These are phyloP conservation scores for Trichoderma citrinoviride DNA, from an alignment of 2,329 filamentous ascomycete species.

Conservation along the genomic window DNA sequence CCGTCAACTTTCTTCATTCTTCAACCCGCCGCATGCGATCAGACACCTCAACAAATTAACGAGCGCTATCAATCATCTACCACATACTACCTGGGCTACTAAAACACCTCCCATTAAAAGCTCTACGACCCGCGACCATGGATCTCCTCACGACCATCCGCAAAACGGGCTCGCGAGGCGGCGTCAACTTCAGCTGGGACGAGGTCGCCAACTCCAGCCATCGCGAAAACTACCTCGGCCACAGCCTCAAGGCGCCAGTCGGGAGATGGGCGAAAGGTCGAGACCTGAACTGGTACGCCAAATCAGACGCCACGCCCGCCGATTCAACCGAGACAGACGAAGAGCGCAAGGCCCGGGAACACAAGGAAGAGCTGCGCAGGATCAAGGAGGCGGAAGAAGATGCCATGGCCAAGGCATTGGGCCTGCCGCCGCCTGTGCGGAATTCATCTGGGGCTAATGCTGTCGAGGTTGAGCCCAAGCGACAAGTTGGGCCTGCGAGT, in stretches of 20 bases:
- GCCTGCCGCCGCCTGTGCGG: slow-evolving; percentile 66
- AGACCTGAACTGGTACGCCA: slow-evolving; percentile 64
- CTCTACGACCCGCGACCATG: slow-evolving; percentile 53
- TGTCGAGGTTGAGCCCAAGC: slow-evolving; percentile 55
- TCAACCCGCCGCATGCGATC: neutral
- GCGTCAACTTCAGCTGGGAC: slow-evolving; percentile 95
- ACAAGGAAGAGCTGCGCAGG: slow-evolving; percentile 72
- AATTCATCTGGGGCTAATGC: slow-evolving; percentile 64
- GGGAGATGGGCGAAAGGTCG: slow-evolving; percentile 86
- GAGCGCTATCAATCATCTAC: neutral
- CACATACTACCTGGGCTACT: neutral
- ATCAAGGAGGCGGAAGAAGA: slow-evolving; percentile 93
- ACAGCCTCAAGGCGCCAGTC: slow-evolving; percentile 87
- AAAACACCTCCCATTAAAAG: neutral
- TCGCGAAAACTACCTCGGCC: slow-evolving; percentile 86
- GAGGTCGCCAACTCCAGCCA: slow-evolving; percentile 84
- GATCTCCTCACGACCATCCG: slow-evolving; percentile 90
- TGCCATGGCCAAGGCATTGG: slow-evolving; percentile 78
- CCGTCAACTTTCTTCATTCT: neutral
- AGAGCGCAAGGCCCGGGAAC: slow-evolving; percentile 57
- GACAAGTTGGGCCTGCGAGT: slow-evolving; percentile 35
- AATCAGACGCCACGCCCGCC: slow-evolving; percentile 44
- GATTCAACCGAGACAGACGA: slow-evolving; percentile 55
- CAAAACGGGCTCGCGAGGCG: slow-evolving; percentile 86
- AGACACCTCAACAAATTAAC: neutral